Evolutionary conservation across 2,329 filamentous ascomycete species (phyloP), one percentile per base, ranked within the genome.

Genomic region (Neopestalotiopsis clavispora): DNA sequence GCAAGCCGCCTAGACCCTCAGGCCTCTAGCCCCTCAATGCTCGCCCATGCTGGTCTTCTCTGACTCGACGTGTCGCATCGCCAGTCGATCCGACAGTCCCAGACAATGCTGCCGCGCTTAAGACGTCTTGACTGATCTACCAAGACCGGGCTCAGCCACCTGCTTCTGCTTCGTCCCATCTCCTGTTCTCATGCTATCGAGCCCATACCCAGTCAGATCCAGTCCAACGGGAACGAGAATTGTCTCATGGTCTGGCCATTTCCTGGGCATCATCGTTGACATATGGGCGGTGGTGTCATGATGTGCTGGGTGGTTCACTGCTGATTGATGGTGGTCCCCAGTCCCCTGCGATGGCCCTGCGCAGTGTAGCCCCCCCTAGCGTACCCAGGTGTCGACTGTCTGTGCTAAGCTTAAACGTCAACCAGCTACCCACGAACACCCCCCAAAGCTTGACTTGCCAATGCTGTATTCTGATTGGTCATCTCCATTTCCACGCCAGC

Each of bases 11-110:
- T 23, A 34, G 66, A 70, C 71, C 71, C 73, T 69, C 71, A 74
- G 75, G 74, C 72, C 71, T 71, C 67, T 52, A 10, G 6, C 34
- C 34, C 45, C 45, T 13, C 23, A 28, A 28, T 28, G 23, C 23
- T 28, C 45, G 9, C 9, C 45, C n/a, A 65, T 69, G 71, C 71
- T 17, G 28, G 68, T 52, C 73, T 73, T 75, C 72, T 78, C 74
- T 68, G 76, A 79, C 78, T 76, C 71, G 71, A 74, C 67, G 68
- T 75, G 80, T 81, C 75, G 74, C 80, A 81, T 81, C 78, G 71
- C 72, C 74, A 73, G 79, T 70, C 77, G 79, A 81, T 80, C 80
- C 76, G 79, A 81, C 80, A 80, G 75, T 58, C 45, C 64, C 49
- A 66, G 62, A 65, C 63, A 66, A 66, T 57, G 63, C 63, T 66